These are phyloP conservation scores for Grigorovia jiainica DNA, from an alignment of 805 yeast genomes.

Conservation along the genomic window DNA sequence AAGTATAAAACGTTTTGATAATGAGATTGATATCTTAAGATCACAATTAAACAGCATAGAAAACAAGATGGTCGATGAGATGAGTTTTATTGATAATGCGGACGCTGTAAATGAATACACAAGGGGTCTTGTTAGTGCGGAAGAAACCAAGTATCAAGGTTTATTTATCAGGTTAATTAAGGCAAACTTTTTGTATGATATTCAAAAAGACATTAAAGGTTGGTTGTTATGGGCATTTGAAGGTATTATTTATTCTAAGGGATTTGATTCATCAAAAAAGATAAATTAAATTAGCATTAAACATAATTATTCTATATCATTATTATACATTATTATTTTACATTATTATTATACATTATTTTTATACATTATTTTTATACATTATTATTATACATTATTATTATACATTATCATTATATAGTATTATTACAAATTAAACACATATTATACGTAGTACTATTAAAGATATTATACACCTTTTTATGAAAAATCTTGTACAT, in stretches of 20 bases:
- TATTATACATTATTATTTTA: too few species aligned
- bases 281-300: constrained; percentile 3
- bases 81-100: constrained; percentile 3
- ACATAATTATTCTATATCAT: too few species aligned
- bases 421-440: too few species aligned
- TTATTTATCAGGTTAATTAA: constrained; percentile 10
- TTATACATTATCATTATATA: too few species aligned
- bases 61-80: constrained; percentile 10
- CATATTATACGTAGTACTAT: too few species aligned
- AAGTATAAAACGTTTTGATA: constrained; percentile 38
- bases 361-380: too few species aligned
- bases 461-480: too few species aligned
- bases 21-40: constrained; percentile 14
- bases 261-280: constrained; percentile 9
- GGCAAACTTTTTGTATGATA: constrained; percentile 7
- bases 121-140: constrained; percentile 8
- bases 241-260: constrained; percentile 5
- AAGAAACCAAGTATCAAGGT: constrained; percentile 14
- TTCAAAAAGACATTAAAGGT: constrained; percentile 8
- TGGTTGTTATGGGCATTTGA: constrained; percentile 15
- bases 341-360: not conserved
- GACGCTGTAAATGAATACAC: constrained; percentile 12
- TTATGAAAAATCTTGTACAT: too few species aligned
- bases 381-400: too few species aligned
- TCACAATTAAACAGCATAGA: constrained; percentile 8